These are phyloP conservation scores for Crepidotus variabilis DNA, from an alignment of 768 basidiomycete species.

Conservation along the genomic window DNA sequence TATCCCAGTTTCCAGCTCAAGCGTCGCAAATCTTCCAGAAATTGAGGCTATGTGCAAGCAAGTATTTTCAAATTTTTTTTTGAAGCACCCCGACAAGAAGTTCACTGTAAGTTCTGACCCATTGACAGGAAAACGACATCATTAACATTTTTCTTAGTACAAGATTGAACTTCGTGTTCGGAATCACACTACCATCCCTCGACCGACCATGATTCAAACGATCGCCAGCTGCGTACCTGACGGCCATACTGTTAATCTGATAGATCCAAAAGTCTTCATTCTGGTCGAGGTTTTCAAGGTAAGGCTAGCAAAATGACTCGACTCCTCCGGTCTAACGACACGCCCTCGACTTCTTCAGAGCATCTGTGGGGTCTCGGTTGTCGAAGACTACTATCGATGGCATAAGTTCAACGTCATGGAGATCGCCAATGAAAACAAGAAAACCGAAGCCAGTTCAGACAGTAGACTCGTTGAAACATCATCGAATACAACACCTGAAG, in stretches of 20 bases:
- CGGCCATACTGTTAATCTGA: constrained; percentile 64
- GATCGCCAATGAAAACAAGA: constrained; percentile 51
- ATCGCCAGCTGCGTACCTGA: constrained; percentile 70
- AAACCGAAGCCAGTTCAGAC: not conserved
- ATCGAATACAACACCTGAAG: no score
- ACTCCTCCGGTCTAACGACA: not conserved
- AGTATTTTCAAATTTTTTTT: constrained; percentile 51
- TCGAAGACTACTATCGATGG: constrained; percentile 65
- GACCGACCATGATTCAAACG: constrained; percentile 57
- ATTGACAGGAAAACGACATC: not conserved
- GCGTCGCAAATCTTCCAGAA: constrained; percentile 65
- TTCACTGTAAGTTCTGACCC: constrained; percentile 39
- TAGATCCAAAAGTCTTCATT: constrained; percentile 67
- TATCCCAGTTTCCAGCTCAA: constrained; percentile 65
- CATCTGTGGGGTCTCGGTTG: constrained; percentile 71
- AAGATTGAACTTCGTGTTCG: constrained; percentile 75
- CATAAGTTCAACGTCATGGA: constrained; percentile 81
- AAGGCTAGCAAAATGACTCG: constrained; percentile 8
- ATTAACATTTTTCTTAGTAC: constrained; percentile 45
- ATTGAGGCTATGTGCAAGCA: constrained; percentile 59
- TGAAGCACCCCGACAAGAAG: constrained; percentile 35
- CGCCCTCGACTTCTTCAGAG: constrained; percentile 40
- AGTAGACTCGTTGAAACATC: no score
- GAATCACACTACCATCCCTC: constrained; percentile 69
- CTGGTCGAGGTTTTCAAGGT: constrained; percentile 86